phyloP scores from a whole-genome alignment of 1,139 yeast species.

The Magnusiomyces ingens region DNA sequence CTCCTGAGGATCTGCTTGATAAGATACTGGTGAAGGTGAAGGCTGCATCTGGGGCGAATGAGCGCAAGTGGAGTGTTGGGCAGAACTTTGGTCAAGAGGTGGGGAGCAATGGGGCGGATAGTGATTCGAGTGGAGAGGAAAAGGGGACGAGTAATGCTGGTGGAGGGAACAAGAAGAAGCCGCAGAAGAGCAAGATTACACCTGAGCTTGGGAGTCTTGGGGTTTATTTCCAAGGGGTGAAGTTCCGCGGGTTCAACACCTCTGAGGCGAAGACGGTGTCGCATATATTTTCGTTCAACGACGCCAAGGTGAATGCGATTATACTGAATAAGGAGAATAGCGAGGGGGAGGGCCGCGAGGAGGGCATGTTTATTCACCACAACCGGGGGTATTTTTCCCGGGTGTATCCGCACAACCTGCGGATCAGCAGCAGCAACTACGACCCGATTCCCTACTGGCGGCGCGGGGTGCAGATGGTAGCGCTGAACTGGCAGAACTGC shows the following conservation, averaged over 20 bases:
- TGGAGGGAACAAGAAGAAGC: not conserved
- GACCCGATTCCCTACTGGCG: slow-evolving; percentile 75
- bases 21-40: slow-evolving; percentile 11
- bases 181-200: slow-evolving; percentile 24
- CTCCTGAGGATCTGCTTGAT: not conserved
- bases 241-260: slow-evolving; percentile 72
- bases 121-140: slow-evolving; percentile 17
- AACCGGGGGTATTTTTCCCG: slow-evolving; percentile 71
- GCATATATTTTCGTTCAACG: slow-evolving; percentile 84
- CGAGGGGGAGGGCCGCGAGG: slow-evolving; percentile 44
- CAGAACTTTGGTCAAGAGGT: not conserved
- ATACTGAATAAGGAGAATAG: slow-evolving; percentile 21
- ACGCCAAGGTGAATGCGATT: slow-evolving; percentile 58
- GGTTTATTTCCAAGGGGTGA: slow-evolving; percentile 63
- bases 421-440: slow-evolving; percentile 75
- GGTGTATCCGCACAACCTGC: slow-evolving; percentile 74
- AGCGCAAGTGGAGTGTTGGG: not conserved
- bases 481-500: slow-evolving; percentile 93
- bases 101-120: slow-evolving; percentile 9
- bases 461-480: slow-evolving; percentile 87
- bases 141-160: not conserved
- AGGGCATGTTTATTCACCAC: slow-evolving; percentile 55
- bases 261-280: slow-evolving; percentile 78
- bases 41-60: not conserved
- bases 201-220: slow-evolving; percentile 52